Evolutionary conservation across 495 filamentous ascomycete genomes (phyloP).

Genomic region (Cenococcum geophilum): DNA sequence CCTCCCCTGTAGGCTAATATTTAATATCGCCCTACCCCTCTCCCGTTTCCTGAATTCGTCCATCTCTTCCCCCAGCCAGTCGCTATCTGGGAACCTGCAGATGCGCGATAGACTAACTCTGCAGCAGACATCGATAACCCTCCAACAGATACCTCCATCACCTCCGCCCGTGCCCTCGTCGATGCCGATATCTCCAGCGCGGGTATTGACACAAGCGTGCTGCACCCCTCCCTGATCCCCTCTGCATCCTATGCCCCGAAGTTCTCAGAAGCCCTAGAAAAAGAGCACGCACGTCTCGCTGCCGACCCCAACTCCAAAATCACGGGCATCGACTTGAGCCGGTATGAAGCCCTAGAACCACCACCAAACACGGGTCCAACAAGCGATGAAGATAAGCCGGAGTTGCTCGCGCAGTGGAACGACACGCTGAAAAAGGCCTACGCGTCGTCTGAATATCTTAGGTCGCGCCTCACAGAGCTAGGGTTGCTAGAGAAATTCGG

Average conservation of each 20-base stretch:
- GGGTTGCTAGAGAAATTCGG: constrained; percentile 70
- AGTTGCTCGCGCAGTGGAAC: constrained; percentile 31
- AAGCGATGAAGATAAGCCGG: constrained; percentile 26
- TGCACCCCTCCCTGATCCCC: constrained; percentile 41
- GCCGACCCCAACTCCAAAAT: constrained; percentile 41
- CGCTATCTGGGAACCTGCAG: constrained; percentile 10
- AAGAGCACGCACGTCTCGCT: constrained; percentile 57
- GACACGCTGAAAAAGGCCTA: constrained; percentile 48
- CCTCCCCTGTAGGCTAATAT: constrained; percentile 60
- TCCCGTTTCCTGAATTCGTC: constrained; percentile 13
- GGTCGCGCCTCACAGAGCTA: constrained; percentile 60
- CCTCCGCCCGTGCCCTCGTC: constrained; percentile 52
- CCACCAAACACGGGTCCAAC: constrained; percentile 29
- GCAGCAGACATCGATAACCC: constrained; percentile 29
- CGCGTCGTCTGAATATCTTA: constrained; percentile 59
- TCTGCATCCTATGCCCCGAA: constrained; percentile 32
- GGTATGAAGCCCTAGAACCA: constrained; percentile 65
- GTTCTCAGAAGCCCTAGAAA: constrained; percentile 57
- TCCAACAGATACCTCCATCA: constrained; percentile 69
- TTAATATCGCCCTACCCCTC: constrained; percentile 8
- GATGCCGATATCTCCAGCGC: constrained; percentile 50
- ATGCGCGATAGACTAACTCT: not conserved
- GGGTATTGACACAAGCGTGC: constrained; percentile 40
- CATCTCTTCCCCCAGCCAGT: constrained; percentile 19
- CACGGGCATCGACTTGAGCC: constrained; percentile 65